These are phyloP conservation scores for Trichoderma citrinoviride DNA, from an alignment of 2,329 filamentous ascomycete species.

Conservation along the genomic window DNA sequence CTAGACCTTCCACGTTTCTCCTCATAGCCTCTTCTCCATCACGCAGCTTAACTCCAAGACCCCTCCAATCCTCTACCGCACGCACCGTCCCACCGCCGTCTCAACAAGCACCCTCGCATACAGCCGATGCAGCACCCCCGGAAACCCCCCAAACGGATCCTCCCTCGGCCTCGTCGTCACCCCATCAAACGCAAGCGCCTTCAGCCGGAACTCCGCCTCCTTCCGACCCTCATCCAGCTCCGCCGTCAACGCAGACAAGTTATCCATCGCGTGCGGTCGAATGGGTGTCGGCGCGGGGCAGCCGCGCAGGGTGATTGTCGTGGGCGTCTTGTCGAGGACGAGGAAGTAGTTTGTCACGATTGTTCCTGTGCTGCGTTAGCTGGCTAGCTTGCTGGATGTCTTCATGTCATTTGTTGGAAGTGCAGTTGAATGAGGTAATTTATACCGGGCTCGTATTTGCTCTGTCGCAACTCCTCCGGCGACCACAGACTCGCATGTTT, in stretches of 20 bases:
- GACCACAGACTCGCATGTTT: not conserved
- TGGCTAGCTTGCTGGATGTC: no score
- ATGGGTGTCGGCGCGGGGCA: not conserved
- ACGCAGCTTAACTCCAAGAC: no score
- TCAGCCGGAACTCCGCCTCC: not conserved
- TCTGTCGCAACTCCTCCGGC: not conserved
- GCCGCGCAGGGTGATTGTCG: not conserved
- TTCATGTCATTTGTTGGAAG: no score
- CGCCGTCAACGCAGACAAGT: not conserved
- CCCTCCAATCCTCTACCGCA: not conserved
- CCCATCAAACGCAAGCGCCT: not conserved
- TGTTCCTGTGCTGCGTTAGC: not conserved
- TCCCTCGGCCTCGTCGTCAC: not conserved
- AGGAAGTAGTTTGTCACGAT: not conserved
- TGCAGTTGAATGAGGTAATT: no score
- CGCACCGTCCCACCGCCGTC: not conserved
- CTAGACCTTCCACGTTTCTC: no score
- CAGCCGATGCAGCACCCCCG: not conserved
- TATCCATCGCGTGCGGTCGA: not conserved
- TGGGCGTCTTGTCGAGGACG: not conserved
- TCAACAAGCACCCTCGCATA: not conserved
- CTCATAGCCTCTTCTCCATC: no score
- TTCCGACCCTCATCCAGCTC: not conserved
- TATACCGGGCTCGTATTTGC: not conserved
- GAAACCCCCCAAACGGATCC: not conserved